Evolutionary conservation across 768 basidiomycete genomes (phyloP).

Genomic region (Solioccasus polychromus): DNA sequence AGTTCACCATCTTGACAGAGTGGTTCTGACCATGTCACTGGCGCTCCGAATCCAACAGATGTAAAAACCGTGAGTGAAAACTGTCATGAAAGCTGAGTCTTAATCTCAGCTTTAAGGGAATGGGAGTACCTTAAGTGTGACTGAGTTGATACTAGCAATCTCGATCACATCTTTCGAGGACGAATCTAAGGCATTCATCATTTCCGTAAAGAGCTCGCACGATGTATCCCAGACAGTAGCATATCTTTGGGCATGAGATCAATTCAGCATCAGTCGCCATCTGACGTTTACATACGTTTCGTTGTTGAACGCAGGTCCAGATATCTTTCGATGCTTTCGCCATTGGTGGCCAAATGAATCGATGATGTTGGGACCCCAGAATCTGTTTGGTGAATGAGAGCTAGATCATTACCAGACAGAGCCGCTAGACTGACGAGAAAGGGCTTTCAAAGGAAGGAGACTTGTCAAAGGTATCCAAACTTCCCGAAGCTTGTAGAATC

Average conservation of each 20-base stretch:
- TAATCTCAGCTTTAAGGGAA: not conserved
- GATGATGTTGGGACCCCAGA: slow-evolving; percentile 20
- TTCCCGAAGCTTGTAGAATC: too few relatives aligned
- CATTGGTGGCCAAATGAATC: slow-evolving; percentile 12
- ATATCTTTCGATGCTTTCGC: slow-evolving; percentile 19
- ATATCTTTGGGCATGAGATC: slow-evolving; percentile 10
- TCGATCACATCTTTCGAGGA: slow-evolving; percentile 8
- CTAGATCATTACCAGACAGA: too few relatives aligned
- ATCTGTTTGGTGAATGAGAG: slow-evolving; percentile 1
- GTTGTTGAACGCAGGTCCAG: slow-evolving; percentile 18
- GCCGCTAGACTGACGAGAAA: slow-evolving; percentile 1
- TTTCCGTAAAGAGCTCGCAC: slow-evolving; percentile 12
- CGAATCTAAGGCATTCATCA: slow-evolving; percentile 13
- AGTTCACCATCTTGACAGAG: slow-evolving; percentile 6
- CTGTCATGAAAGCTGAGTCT: slow-evolving; percentile 1
- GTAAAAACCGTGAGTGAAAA: slow-evolving; percentile 18
- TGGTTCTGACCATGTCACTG: slow-evolving; percentile 11
- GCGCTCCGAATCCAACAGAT: slow-evolving; percentile 18
- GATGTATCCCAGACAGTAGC: slow-evolving; percentile 13
- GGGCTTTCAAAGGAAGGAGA: too few relatives aligned
- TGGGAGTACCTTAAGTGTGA: slow-evolving; percentile 8
- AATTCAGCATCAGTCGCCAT: not conserved
- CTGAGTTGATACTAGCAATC: slow-evolving; percentile 4
- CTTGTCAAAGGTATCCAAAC: too few relatives aligned
- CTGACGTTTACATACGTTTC: slow-evolving; percentile 16